Percentiles rank a stretch among this genome's conserved stretches.
Conservation (phyloP, 2,329 filamentous ascomycete genomes). For the Atkinsonella hypoxylon region DNA sequence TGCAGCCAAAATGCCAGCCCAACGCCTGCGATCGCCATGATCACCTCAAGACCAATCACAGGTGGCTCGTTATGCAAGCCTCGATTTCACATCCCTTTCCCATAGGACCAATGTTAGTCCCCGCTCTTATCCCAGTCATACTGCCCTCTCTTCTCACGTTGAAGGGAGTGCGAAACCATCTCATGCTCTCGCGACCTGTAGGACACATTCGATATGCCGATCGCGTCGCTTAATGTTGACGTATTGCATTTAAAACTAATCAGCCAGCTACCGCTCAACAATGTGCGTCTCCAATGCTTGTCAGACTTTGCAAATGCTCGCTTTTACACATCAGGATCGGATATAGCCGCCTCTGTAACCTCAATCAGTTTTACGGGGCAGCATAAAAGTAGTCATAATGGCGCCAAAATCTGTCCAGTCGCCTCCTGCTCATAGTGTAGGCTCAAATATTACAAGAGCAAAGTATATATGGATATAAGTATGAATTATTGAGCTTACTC, state of each 20-base stretch:
- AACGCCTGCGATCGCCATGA: conserved; percentile 1
- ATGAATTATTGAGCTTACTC: too few relatives aligned
- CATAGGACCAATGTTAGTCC: neutral
- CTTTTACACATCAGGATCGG: neutral
- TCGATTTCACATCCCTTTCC: neutral
- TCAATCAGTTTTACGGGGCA: neutral
- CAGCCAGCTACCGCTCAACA: too few relatives aligned
- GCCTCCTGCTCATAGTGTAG: too few relatives aligned
- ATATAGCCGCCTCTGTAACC: neutral
- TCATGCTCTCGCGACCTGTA: neutral
- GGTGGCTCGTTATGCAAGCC: conserved; percentile 1
- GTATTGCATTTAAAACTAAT: neutral
- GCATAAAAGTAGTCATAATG: too few relatives aligned
- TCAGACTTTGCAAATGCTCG: neutral
- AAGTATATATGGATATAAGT: too few relatives aligned
- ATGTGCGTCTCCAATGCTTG: neutral
- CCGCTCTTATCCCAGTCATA: conserved; percentile 1
- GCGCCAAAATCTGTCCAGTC: too few relatives aligned
- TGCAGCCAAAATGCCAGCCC: neutral
- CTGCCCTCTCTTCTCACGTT: neutral
- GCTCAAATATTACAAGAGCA: too few relatives aligned
- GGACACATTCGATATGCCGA: neutral
- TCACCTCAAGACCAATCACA: conserved; percentile 2
- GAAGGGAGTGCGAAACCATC: neutral
- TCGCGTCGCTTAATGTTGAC: neutral